These are phyloP conservation scores for Excoecaria agallocha DNA, from an alignment of 345 rosid genomes.

Conservation along the genomic window DNA sequence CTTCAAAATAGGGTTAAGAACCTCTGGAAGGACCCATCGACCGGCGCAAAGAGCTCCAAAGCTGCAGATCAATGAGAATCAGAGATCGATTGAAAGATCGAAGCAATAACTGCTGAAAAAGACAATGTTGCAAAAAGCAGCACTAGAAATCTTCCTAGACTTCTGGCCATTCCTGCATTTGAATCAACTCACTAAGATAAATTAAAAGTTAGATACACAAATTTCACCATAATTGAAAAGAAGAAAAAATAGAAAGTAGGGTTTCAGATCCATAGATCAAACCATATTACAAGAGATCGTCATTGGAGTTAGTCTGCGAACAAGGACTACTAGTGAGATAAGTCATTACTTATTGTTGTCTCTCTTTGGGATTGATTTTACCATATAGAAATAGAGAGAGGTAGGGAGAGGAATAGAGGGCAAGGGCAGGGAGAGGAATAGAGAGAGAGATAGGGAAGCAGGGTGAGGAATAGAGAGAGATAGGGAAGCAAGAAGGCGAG, in stretches of 20 bases:
- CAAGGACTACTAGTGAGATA: not conserved
- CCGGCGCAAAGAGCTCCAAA: conserved; percentile 54
- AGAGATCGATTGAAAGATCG: conserved; percentile 71
- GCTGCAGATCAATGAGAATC: conserved; percentile 93
- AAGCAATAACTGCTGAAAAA: conserved; percentile 39
- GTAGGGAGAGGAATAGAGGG: too few relatives aligned
- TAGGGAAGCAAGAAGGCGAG: too few relatives aligned
- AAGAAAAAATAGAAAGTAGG: not conserved
- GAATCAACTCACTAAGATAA: not conserved
- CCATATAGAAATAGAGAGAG: too few relatives aligned
- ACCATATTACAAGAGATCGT: conserved; percentile 1
- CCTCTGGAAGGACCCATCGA: conserved; percentile 72
- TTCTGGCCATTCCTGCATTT: conserved; percentile 26
- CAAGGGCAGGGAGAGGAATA: too few relatives aligned
- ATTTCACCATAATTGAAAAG: not conserved
- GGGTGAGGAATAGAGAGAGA: too few relatives aligned
- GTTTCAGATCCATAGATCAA: too few relatives aligned
- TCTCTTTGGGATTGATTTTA: not conserved
- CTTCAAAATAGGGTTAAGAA: conserved; percentile 22
- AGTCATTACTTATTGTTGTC: not conserved
- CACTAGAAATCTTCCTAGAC: conserved; percentile 40
- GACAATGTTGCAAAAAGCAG: conserved; percentile 44
- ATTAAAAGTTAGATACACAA: not conserved
- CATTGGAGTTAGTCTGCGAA: not conserved
- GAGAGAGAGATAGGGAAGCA: too few relatives aligned